Base-by-base conservation (phyloP, 371 early-diverging fungal genomes). In the Dinochytrium kinnereticum region DNA sequence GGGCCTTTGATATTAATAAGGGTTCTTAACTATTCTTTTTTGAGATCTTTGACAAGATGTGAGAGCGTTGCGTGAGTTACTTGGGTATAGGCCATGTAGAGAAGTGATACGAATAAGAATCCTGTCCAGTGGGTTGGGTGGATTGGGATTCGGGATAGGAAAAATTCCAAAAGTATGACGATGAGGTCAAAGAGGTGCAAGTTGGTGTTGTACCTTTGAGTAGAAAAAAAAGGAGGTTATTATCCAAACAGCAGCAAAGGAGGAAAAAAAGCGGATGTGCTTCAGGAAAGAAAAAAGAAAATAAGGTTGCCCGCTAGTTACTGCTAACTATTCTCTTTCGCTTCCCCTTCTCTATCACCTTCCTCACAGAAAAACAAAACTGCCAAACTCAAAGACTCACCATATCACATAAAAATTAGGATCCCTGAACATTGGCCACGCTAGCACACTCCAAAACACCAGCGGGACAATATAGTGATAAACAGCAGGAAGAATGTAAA, bases 381-480 rank as follows among this genome's bases (percentile, higher is more conserved):
- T n/a, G n/a, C n/a, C n/a, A n/a, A n/a, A n/a, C n/a, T n/a, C n/a
- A n/a, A n/a, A n/a, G n/a, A n/a, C n/a, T 34, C 17, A 51, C 39
- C 36, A 51, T n/a, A 73, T 57, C 17, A 19, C 38, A 31, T 13
- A 24, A 49, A 53, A 72, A 17, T 30, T 44, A 3, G 70, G 70
- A 21, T 31, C 1, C 31, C 44, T 49, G 30, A 77, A 36, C 33
- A 77, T 28, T 33, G 65, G 55, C 1, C 17, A 30, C 7, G 74
- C 53, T 1, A 80, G 72, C 5, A 80, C 65, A 1, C 61, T 51
- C 80, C 80, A 80, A 51, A 75, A 80, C 2, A 80, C 76, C n/a
- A 77, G 40, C 49, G 72, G 57, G 1, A 69, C 70, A 70, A 69
- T 69, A 21, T 70, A 80, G 49, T 70, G 72, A 44, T 66, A 80